Conservation (phyloP, 2,329 filamentous ascomycete species). For the Canariomyces notabilis region DNA sequence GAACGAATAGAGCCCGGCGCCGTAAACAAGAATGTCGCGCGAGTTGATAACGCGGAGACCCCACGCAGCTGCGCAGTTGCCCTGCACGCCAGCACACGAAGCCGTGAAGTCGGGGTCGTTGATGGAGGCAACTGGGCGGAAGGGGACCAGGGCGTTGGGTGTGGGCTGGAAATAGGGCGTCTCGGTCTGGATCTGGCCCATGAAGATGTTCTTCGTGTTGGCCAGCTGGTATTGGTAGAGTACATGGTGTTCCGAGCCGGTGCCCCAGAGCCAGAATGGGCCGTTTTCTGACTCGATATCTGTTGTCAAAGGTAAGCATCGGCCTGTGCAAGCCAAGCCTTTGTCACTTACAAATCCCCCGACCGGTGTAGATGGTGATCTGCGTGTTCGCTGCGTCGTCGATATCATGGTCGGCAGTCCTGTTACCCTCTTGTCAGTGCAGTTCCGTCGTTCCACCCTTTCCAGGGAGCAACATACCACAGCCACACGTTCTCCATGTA, state of each 20-base stretch:
- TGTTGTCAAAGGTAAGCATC: background rate
- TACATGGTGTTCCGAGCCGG: conserved; percentile 59
- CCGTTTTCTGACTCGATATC: conserved; percentile 42
- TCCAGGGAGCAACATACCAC: conserved; percentile 28
- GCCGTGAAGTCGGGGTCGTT: conserved; percentile 50
- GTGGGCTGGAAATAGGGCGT: conserved; percentile 64
- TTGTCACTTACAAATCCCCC: conserved; percentile 38
- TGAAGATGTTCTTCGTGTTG: conserved; percentile 56
- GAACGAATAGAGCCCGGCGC: conserved; percentile 63
- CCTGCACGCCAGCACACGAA: conserved; percentile 31
- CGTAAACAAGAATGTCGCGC: conserved; percentile 53
- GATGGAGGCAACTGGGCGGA: conserved; percentile 38
- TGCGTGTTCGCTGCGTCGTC: conserved; percentile 38
- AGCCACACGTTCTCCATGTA: conserved; percentile 47
- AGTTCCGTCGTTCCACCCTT: background rate
- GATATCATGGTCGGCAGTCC: conserved; percentile 32
- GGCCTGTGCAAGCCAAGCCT: no score
- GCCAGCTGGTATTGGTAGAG: conserved; percentile 64
- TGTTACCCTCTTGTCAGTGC: conserved; percentile 6
- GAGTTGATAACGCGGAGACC: conserved; percentile 57
- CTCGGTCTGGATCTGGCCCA: conserved; percentile 63
- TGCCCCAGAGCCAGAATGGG: conserved; percentile 58
- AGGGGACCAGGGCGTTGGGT: conserved; percentile 54
- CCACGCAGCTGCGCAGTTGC: conserved; percentile 54
- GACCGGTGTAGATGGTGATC: conserved; percentile 47